phyloP scores from a whole-genome alignment of 1,139 yeast species.

The Zygoascus hellenicus region DNA sequence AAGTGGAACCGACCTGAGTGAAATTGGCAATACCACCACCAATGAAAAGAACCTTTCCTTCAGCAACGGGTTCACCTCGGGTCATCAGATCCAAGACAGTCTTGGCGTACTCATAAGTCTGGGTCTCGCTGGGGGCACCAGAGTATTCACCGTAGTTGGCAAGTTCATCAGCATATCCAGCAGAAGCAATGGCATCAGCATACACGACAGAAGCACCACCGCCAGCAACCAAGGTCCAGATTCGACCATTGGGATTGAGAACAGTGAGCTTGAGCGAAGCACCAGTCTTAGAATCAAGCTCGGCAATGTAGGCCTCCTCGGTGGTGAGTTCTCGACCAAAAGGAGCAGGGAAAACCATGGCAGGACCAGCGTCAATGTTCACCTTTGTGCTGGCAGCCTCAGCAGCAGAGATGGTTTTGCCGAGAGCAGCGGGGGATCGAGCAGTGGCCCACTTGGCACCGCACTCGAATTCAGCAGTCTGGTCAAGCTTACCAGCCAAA shows the following conservation, averaged over 20 bases:
- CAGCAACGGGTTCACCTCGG: conserved; percentile 37
- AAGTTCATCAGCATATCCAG: conserved; percentile 40
- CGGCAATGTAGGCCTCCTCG: conserved; percentile 45
- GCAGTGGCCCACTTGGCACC: conserved; percentile 47
- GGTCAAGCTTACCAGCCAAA: conserved; percentile 44
- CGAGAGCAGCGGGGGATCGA: conserved; percentile 40
- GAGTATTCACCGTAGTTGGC: conserved; percentile 47
- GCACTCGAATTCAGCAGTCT: conserved; percentile 45
- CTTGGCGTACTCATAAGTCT: conserved; percentile 45
- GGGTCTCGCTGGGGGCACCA: conserved; percentile 42
- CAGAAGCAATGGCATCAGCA: conserved; percentile 45
- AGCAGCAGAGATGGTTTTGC: conserved; percentile 28
- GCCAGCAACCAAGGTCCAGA: conserved; percentile 45
- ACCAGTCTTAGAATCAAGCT: conserved; percentile 45
- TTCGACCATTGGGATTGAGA: conserved; percentile 40
- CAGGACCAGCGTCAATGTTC: conserved; percentile 41
- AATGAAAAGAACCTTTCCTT: conserved; percentile 41
- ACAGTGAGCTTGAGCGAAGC: conserved; percentile 43
- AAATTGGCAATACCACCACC: conserved; percentile 47
- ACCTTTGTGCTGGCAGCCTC: conserved; percentile 23
- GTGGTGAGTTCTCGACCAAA: conserved; percentile 42
- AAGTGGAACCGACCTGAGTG: conserved; percentile 44
- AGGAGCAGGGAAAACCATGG: conserved; percentile 47
- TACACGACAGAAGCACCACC: conserved; percentile 46
- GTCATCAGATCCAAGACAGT: conserved; percentile 44